phyloP scores from a whole-genome alignment of 208 protist species.

The Trypanosoma platydactyli region DNA sequence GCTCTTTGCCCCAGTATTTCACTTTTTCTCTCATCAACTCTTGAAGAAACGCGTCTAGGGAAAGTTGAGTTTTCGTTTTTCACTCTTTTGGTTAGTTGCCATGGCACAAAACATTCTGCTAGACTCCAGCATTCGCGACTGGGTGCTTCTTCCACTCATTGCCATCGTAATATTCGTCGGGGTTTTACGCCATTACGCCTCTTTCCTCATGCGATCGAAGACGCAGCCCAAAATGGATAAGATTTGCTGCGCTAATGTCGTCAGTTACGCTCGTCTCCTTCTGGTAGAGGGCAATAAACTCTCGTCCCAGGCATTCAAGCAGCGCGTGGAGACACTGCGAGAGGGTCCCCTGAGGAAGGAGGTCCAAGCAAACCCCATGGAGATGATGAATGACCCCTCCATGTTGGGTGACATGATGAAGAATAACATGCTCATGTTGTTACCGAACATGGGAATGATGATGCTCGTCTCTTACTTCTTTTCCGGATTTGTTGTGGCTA shows the following conservation, averaged over 20 bases:
- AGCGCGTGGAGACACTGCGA: constrained; percentile 59
- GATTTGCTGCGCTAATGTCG: constrained; percentile 70
- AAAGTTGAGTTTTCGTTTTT: background rate
- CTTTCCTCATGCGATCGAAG: constrained; percentile 54
- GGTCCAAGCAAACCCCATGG: constrained; percentile 87
- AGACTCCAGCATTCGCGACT: constrained; percentile 93
- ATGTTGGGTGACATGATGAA: constrained; percentile 95
- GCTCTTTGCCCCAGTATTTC: no score
- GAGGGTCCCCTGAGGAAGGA: constrained; percentile 59
- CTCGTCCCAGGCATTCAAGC: constrained; percentile 53
- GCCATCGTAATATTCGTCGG: constrained; percentile 93
- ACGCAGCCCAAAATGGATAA: constrained; percentile 50
- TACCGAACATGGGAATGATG: constrained; percentile 96
- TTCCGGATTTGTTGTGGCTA: constrained; percentile 95
- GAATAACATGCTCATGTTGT: constrained; percentile 92
- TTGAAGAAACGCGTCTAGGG: no score
- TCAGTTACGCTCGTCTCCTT: constrained; percentile 67
- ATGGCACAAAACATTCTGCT: constrained; percentile 88
- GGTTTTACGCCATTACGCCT: constrained; percentile 89
- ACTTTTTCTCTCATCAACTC: no score
- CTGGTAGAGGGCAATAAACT: constrained; percentile 55
- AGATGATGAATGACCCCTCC: constrained; percentile 91
- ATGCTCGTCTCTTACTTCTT: constrained; percentile 96
- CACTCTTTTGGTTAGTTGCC: background rate
- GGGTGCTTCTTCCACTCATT: constrained; percentile 95